phyloP scores from a whole-genome alignment of 805 yeast genomes.

The Pichia kluyveri region DNA sequence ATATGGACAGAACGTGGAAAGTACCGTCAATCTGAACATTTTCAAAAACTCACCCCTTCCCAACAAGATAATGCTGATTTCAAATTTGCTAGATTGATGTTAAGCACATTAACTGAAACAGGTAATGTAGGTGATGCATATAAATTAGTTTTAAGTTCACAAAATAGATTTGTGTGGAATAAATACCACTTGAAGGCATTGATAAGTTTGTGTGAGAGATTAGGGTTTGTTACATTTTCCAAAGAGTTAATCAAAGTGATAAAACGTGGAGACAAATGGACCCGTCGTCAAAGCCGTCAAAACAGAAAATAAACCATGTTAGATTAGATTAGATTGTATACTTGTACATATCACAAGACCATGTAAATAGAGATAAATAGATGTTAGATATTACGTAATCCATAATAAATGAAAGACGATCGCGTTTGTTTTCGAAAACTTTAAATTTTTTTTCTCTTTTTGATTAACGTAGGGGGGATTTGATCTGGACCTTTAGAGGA shows the following conservation, averaged over 20 bases:
- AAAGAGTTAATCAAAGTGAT: slow-evolving; percentile 20
- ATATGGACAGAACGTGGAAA: slow-evolving; percentile 77
- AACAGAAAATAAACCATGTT: neutral
- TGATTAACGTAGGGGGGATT: too few species aligned
- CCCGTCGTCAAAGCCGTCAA: slow-evolving; percentile 6
- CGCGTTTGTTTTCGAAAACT: too few species aligned
- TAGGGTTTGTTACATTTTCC: slow-evolving; percentile 35
- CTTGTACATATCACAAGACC: too few species aligned
- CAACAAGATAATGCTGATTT: slow-evolving; percentile 44
- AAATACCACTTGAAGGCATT: slow-evolving; percentile 36
- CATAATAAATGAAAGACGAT: too few species aligned
- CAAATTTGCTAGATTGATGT: slow-evolving; percentile 66
- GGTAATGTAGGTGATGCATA: slow-evolving; percentile 61
- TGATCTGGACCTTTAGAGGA: too few species aligned
- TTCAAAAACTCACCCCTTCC: slow-evolving; percentile 30
- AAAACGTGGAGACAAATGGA: slow-evolving; percentile 11
- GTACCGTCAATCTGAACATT: slow-evolving; percentile 48
- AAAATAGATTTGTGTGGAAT: slow-evolving; percentile 63
- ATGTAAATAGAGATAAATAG: too few species aligned
- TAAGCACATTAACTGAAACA: slow-evolving; percentile 45
- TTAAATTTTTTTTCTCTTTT: too few species aligned
- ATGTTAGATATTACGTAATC: too few species aligned
- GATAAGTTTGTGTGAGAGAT: slow-evolving; percentile 28
- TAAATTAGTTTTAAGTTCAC: slow-evolving; percentile 56
- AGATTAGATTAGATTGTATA: too few species aligned